Evolutionary conservation across 164 flowering plant genomes (phyloP).

Genomic region (Berberis vulgaris): DNA sequence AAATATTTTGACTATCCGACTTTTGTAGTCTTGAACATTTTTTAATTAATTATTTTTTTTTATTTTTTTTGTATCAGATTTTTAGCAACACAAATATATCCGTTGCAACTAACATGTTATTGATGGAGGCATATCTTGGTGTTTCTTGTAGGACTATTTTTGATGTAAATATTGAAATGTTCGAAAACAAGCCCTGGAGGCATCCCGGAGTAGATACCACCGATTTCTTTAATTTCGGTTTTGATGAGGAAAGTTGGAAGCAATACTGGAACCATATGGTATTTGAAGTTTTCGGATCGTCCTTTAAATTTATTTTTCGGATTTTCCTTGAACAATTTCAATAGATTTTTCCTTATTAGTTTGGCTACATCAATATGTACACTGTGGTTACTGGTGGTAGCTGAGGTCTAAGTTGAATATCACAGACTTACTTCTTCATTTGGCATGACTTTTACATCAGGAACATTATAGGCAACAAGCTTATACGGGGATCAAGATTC

Average conservation of each 20-base stretch:
- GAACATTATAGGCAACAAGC: conserved; percentile 24
- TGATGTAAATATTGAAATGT: conserved; percentile 35
- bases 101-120: not conserved
- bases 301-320: not conserved
- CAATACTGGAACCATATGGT: conserved; percentile 47
- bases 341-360: too few species aligned
- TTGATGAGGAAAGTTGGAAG: conserved; percentile 68
- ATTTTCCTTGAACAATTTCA: conserved; percentile 12
- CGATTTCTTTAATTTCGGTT: conserved; percentile 58
- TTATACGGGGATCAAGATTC: conserved; percentile 15
- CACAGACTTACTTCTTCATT: not conserved
- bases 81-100: not conserved
- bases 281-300: conserved; percentile 1
- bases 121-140: not conserved
- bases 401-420: too few species aligned
- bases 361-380: not conserved
- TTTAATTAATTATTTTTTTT: too few species aligned
- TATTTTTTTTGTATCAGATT: not conserved
- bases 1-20: too few species aligned
- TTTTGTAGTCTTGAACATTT: too few species aligned
- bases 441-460: conserved; percentile 10
- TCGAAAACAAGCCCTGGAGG: conserved; percentile 57
- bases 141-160: conserved; percentile 40
- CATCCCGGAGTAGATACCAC: conserved; percentile 46
- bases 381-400: too few species aligned